Percentiles rank a stretch among this genome's conserved stretches.
phyloP scores from a whole-genome alignment of 228 moss, liverwort and hornwort species.

The Sphagnum fallax region DNA sequence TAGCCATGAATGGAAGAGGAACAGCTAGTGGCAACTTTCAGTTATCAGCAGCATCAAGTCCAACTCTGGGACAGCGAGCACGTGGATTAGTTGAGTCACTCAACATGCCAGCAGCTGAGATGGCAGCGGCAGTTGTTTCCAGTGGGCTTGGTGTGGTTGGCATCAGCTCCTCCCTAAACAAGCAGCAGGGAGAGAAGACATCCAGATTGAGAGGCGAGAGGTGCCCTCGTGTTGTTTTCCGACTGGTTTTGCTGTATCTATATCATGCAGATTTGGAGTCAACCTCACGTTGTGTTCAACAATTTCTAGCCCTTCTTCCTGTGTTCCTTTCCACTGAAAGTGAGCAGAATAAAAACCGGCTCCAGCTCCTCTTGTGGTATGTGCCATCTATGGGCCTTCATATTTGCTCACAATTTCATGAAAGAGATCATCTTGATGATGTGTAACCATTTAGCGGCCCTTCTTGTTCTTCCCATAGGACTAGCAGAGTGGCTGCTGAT shows the following conservation, averaged over 20 bases:
- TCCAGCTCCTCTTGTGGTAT: constrained; percentile 79
- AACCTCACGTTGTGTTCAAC: constrained; percentile 60
- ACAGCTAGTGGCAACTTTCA: constrained; percentile 53
- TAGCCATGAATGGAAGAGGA: constrained; percentile 67
- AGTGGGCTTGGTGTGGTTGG: constrained; percentile 74
- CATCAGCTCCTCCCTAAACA: constrained; percentile 49
- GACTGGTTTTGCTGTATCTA: constrained; percentile 58
- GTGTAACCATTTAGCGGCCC: too few species aligned
- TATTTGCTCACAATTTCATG: too few species aligned
- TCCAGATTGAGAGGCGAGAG: constrained; percentile 56
- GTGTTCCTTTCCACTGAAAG: constrained; percentile 60
- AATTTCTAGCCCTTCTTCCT: constrained; percentile 66
- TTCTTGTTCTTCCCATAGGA: too few species aligned
- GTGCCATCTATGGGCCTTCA: neutral
- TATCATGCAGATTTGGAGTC: constrained; percentile 63
- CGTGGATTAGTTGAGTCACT: constrained; percentile 75
- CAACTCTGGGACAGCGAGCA: constrained; percentile 75
- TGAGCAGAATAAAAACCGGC: constrained; percentile 64
- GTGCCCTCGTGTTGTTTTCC: constrained; percentile 68
- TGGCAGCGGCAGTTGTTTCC: constrained; percentile 82
- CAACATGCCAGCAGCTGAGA: constrained; percentile 72
- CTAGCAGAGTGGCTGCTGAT: too few species aligned
- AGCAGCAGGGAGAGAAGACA: constrained; percentile 58
- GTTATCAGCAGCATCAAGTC: constrained; percentile 53
- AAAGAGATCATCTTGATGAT: too few species aligned